Evolutionary conservation across 1,139 yeast genomes (phyloP).

Genomic region (Debaryomyces psychrophilus): DNA sequence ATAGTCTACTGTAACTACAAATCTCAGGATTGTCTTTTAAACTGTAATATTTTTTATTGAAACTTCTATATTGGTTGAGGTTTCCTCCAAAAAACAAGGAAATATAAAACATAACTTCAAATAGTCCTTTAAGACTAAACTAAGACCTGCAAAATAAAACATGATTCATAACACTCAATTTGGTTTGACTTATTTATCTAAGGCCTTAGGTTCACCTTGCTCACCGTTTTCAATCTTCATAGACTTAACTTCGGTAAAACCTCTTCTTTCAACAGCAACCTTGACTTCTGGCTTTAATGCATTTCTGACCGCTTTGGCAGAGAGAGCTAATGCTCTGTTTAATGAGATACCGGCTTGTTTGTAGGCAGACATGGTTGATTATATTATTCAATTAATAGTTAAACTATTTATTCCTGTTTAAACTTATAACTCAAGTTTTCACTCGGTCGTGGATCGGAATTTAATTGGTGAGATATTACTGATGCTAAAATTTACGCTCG

Average conservation of each 20-base stretch:
- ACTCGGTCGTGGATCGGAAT: conserved; percentile 11
- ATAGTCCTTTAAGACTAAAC: neutral
- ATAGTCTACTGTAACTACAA: conserved; percentile 2
- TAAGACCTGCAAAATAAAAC: conserved; percentile 5
- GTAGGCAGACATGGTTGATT: conserved; percentile 65
- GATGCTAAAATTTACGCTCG: conserved; percentile 12
- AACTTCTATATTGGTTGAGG: conserved; percentile 5
- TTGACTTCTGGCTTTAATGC: conserved; percentile 88
- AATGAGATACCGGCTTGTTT: conserved; percentile 86
- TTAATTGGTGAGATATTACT: conserved; percentile 11
- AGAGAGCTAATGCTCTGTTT: conserved; percentile 88
- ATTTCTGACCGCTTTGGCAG: conserved; percentile 86
- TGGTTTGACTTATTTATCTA: conserved; percentile 22
- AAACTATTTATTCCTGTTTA: neutral
- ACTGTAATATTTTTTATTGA: conserved; percentile 6
- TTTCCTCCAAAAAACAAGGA: conserved; percentile 2
- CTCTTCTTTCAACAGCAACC: conserved; percentile 76
- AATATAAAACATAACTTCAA: conserved; percentile 2
- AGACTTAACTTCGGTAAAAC: conserved; percentile 72
- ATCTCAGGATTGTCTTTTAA: neutral
- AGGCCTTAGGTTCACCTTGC: conserved; percentile 39
- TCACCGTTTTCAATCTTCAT: conserved; percentile 75
- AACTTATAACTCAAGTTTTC: neutral
- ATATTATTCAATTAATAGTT: neutral
- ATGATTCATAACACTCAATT: conserved; percentile 1